Evolutionary conservation across 768 basidiomycete species (phyloP).

Genomic region (Boletus sensibilis): DNA sequence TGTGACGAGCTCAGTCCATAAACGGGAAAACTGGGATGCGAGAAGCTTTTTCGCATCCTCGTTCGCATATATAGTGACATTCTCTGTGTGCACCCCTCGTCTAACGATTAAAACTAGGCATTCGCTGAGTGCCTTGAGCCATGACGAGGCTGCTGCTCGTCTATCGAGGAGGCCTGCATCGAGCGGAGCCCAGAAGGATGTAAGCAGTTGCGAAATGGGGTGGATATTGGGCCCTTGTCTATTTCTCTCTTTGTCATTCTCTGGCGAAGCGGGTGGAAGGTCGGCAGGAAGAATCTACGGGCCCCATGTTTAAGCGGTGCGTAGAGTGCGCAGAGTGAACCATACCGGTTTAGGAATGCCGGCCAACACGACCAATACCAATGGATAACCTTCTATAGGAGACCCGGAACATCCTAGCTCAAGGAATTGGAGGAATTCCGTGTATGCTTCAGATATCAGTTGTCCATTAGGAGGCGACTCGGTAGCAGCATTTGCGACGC

Average conservation of each 20-base stretch:
- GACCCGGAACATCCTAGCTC: conserved; percentile 76
- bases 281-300: conserved; percentile 21
- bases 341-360: conserved; percentile 72
- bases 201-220: conserved; percentile 55
- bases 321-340: conserved; percentile 1
- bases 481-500: conserved; percentile 29
- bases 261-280: conserved; percentile 11
- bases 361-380: conserved; percentile 75
- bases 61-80: background rate
- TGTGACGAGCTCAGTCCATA: conserved; percentile 49
- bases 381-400: conserved; percentile 77
- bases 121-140: conserved; percentile 74
- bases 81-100: conserved; percentile 8
- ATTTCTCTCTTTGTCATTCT: background rate
- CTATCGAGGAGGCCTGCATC: conserved; percentile 39
- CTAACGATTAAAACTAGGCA: conserved; percentile 59
- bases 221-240: background rate
- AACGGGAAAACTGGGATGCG: conserved; percentile 41
- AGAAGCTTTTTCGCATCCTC: conserved; percentile 35
- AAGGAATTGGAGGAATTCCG: conserved; percentile 78
- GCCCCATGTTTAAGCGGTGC: background rate
- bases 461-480: background rate
- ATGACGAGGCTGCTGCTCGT: conserved; percentile 40
- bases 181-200: conserved; percentile 80
- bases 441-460: conserved; percentile 48